phyloP scores from a whole-genome alignment of 1,284 basidiomycete genomes.

The Sphaerobolus stellatus region DNA sequence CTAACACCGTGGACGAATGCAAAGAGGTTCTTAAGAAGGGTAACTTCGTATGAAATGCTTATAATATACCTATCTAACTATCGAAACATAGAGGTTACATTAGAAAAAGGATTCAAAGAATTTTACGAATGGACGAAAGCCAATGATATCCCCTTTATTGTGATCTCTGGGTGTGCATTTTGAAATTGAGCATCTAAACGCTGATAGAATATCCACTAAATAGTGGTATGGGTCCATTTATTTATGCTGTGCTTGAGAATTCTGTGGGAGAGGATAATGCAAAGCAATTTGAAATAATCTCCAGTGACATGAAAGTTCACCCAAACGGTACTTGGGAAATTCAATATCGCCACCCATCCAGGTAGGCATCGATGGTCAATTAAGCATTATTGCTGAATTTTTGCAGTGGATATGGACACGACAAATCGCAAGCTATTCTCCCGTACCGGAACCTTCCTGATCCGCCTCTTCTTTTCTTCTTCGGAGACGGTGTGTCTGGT shows the following conservation, averaged over 20 bases:
- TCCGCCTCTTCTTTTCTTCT: conserved; percentile 50
- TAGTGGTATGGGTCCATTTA: conserved; percentile 50
- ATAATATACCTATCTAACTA: not conserved
- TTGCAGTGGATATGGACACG: conserved; percentile 46
- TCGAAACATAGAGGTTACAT: conserved; percentile 40
- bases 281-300: conserved; percentile 47
- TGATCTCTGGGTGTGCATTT: conserved; percentile 43
- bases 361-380: not conserved
- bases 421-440: conserved; percentile 51
- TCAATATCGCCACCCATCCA: conserved; percentile 48
- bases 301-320: conserved; percentile 46
- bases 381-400: not conserved
- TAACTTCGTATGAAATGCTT: conserved; percentile 22
- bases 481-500: conserved; percentile 51
- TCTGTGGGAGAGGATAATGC: conserved; percentile 45
- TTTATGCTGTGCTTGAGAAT: conserved; percentile 45
- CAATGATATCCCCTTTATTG: conserved; percentile 46
- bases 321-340: conserved; percentile 46
- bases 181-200: conserved; percentile 8
- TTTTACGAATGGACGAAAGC: conserved; percentile 46
- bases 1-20: conserved; percentile 37
- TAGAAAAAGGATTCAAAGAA: conserved; percentile 51
- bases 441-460: conserved; percentile 44
- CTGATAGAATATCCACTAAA: not conserved
- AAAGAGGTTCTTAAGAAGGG: conserved; percentile 43